Evolutionary conservation across 495 filamentous ascomycete genomes (phyloP).

Genomic region (Niebla homalea): DNA sequence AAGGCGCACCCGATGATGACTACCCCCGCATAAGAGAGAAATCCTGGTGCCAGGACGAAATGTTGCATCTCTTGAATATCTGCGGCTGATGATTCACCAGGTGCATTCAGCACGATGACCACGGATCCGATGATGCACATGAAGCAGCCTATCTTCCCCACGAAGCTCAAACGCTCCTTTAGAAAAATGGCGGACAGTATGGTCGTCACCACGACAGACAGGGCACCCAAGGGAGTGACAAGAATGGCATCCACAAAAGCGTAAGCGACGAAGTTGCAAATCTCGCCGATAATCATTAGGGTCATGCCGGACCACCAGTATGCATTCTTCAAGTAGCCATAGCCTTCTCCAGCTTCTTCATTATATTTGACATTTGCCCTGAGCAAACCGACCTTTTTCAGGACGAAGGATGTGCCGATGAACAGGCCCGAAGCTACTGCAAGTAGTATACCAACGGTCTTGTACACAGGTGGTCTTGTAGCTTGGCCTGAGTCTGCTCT

Average conservation of each 20-base stretch:
- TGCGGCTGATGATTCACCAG: constrained; percentile 66
- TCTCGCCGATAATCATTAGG: constrained; percentile 91
- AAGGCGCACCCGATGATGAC: constrained; percentile 60
- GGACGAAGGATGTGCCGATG: constrained; percentile 88
- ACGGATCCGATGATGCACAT: constrained; percentile 87
- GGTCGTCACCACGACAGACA: constrained; percentile 88
- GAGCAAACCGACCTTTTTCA: constrained; percentile 86
- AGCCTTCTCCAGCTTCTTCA: constrained; percentile 90
- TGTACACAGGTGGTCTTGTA: constrained; percentile 50
- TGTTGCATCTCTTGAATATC: constrained; percentile 88
- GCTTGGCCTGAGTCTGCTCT: no score
- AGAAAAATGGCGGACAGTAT: constrained; percentile 91
- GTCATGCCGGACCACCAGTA: constrained; percentile 97
- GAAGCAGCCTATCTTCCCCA: constrained; percentile 93
- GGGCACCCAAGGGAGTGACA: constrained; percentile 87
- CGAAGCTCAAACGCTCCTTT: constrained; percentile 87
- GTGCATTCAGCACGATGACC: constrained; percentile 89
- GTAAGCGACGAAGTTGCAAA: constrained; percentile 96
- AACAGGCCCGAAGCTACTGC: constrained; percentile 84
- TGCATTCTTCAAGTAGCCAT: constrained; percentile 91
- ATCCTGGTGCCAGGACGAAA: constrained; percentile 79
- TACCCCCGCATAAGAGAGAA: constrained; percentile 73
- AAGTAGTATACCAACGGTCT: constrained; percentile 74
- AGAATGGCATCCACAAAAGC: constrained; percentile 95
- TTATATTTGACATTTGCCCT: constrained; percentile 94